Percentiles rank a stretch among this genome's conserved stretches.
phyloP scores from a whole-genome alignment of 2,329 filamentous ascomycete species.

The Microcyclosporella mali region DNA sequence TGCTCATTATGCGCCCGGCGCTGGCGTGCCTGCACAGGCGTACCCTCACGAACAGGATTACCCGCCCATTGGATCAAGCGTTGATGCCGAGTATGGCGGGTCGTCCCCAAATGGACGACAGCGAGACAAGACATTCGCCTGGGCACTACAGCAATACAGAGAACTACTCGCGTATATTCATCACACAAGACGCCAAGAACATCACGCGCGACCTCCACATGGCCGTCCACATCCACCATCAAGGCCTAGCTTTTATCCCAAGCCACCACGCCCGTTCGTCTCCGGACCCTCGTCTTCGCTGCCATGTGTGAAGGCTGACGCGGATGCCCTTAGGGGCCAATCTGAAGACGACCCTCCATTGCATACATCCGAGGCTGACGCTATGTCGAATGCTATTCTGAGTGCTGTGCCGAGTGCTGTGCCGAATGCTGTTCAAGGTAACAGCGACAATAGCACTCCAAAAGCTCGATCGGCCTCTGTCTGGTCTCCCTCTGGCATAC shows the following conservation, averaged over 20 bases:
- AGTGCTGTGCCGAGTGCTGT: not conserved
- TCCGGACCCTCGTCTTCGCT: constrained; percentile 41
- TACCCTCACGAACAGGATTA: not conserved
- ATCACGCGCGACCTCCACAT: constrained; percentile 34
- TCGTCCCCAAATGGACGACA: constrained; percentile 39
- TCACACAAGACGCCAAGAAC: constrained; percentile 37
- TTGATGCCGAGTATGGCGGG: constrained; percentile 34
- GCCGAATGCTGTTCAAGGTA: too few relatives aligned
- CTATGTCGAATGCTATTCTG: not conserved
- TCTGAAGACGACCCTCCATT: constrained; percentile 11
- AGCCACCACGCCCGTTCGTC: constrained; percentile 53
- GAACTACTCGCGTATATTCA: constrained; percentile 45
- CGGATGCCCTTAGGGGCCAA: constrained; percentile 2
- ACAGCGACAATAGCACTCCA: constrained; percentile 12
- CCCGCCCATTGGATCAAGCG: not conserved
- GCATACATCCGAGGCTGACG: constrained; percentile 2
- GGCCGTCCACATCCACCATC: constrained; percentile 37
- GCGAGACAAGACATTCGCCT: constrained; percentile 41
- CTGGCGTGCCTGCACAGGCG: not conserved
- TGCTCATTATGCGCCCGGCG: not conserved
- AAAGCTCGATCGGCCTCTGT: constrained; percentile 12
- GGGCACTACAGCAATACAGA: constrained; percentile 44
- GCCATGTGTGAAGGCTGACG: constrained; percentile 6
- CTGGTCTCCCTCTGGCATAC: constrained; percentile 19
- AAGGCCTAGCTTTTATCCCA: constrained; percentile 56